Evolutionary conservation across 2,329 filamentous ascomycete genomes (phyloP).

Genomic region (Calcarisporium arbuscula): DNA sequence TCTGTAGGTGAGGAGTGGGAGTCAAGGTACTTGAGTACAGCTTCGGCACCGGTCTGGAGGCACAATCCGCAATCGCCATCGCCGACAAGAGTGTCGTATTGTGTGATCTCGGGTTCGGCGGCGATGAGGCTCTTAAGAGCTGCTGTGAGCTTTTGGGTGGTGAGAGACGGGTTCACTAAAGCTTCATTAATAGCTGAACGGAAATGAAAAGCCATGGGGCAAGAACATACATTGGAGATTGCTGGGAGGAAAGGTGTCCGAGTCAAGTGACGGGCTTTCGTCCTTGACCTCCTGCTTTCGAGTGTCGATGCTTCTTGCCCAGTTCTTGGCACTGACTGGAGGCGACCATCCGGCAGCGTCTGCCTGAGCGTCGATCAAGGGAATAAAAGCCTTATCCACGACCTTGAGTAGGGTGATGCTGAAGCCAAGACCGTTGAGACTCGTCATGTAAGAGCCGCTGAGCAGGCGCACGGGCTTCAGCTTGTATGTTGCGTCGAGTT

Average conservation of each 20-base stretch:
- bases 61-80: slow-evolving; percentile 22
- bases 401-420: slow-evolving; percentile 46
- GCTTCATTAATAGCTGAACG: background rate
- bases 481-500: slow-evolving; percentile 10
- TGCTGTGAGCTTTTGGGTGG: slow-evolving; percentile 5
- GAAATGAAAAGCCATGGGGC: background rate
- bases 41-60: slow-evolving; percentile 34
- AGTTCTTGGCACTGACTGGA: slow-evolving; percentile 9
- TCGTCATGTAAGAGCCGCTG: slow-evolving; percentile 59
- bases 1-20: slow-evolving; percentile 37
- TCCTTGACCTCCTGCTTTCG: slow-evolving; percentile 5
- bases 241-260: slow-evolving; percentile 4
- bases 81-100: slow-evolving; percentile 21
- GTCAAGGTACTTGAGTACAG: slow-evolving; percentile 51
- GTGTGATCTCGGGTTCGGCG: slow-evolving; percentile 18
- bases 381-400: slow-evolving; percentile 49
- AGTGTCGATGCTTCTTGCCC: slow-evolving; percentile 9
- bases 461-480: slow-evolving; percentile 41
- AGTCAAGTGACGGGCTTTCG: slow-evolving; percentile 1
- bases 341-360: slow-evolving; percentile 60
- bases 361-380: slow-evolving; percentile 60
- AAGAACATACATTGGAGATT: slow-evolving; percentile 9
- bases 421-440: slow-evolving; percentile 65
- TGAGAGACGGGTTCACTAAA: slow-evolving; percentile 8
- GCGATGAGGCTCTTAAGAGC: slow-evolving; percentile 27